phyloP scores from a whole-genome alignment of 176 grass and related monocot species.

The Tillandsia leiboldiana region DNA sequence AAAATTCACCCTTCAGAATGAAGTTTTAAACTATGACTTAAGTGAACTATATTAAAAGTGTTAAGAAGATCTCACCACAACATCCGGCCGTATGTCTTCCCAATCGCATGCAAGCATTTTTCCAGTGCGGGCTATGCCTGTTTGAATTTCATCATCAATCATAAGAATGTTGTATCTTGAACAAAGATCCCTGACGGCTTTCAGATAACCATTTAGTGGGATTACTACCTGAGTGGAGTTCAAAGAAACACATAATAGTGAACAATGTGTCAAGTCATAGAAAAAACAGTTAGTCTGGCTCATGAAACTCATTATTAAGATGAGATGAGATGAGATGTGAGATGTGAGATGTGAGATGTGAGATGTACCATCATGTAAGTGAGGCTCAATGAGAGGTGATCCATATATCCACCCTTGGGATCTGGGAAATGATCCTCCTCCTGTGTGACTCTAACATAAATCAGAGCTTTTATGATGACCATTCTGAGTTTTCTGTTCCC shows the following conservation, averaged over 20 bases:
- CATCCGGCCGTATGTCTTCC: conserved; percentile 79
- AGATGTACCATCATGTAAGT: too few species aligned
- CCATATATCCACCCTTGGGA: too few species aligned
- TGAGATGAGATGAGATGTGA: too few species aligned
- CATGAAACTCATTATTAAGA: too few species aligned
- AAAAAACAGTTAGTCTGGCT: too few species aligned
- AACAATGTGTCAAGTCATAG: conserved; percentile 1
- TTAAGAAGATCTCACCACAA: conserved; percentile 53
- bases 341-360: too few species aligned
- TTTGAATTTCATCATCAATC: conserved; percentile 99
- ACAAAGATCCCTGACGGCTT: conserved; percentile 79
- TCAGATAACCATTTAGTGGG: conserved; percentile 85
- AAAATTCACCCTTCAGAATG: too few species aligned
- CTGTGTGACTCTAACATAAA: too few species aligned
- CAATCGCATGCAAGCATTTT: conserved; percentile 83
- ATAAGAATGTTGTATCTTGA: conserved; percentile 81
- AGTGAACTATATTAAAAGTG: background rate
- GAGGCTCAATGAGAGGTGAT: too few species aligned
- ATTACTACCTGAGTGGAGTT: conserved; percentile 52
- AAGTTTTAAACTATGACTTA: background rate
- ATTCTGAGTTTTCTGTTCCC: too few species aligned
- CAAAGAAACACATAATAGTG: background rate
- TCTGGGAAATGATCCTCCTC: too few species aligned
- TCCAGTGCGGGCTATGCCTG: conserved; percentile 92
- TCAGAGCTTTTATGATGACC: too few species aligned